phyloP scores from a whole-genome alignment of 768 basidiomycete genomes.

The Terana coerulea region DNA sequence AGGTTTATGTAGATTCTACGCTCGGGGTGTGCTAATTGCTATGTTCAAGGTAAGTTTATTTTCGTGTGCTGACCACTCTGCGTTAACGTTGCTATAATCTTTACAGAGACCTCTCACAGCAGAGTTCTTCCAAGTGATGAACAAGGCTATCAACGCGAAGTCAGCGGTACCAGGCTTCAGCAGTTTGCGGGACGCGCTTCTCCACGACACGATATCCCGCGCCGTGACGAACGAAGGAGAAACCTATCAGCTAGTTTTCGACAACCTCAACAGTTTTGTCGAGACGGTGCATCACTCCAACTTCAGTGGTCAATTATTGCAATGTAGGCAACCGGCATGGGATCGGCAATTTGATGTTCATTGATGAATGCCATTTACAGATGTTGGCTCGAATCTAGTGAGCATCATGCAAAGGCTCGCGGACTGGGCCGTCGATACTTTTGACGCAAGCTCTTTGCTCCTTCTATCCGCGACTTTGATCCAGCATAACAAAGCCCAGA shows the following conservation, averaged over 20 bases:
- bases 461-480: slow-evolving; percentile 47
- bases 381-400: slow-evolving; percentile 51
- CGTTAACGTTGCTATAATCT: slow-evolving; percentile 1
- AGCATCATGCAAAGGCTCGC: slow-evolving; percentile 53
- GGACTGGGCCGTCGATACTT: slow-evolving; percentile 43
- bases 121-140: slow-evolving; percentile 52
- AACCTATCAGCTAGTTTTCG: slow-evolving; percentile 47
- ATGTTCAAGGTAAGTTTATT: slow-evolving; percentile 52
- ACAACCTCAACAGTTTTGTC: slow-evolving; percentile 55
- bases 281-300: slow-evolving; percentile 53
- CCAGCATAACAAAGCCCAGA: slow-evolving; percentile 55
- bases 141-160: slow-evolving; percentile 40
- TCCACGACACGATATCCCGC: slow-evolving; percentile 53
- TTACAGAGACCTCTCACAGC: slow-evolving; percentile 43
- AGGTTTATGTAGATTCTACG: slow-evolving; percentile 43
- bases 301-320: slow-evolving; percentile 50
- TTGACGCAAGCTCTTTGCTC: slow-evolving; percentile 58
- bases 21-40: slow-evolving; percentile 52
- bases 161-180: slow-evolving; percentile 16
- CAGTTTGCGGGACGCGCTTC: slow-evolving; percentile 32
- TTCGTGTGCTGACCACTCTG: slow-evolving; percentile 3
- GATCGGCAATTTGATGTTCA: neutral
- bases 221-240: slow-evolving; percentile 47
- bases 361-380: slow-evolving; percentile 35
- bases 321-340: slow-evolving; percentile 38